These are phyloP conservation scores for Hemileccinum rubropunctum DNA, from an alignment of 768 basidiomycete species.

Conservation along the genomic window DNA sequence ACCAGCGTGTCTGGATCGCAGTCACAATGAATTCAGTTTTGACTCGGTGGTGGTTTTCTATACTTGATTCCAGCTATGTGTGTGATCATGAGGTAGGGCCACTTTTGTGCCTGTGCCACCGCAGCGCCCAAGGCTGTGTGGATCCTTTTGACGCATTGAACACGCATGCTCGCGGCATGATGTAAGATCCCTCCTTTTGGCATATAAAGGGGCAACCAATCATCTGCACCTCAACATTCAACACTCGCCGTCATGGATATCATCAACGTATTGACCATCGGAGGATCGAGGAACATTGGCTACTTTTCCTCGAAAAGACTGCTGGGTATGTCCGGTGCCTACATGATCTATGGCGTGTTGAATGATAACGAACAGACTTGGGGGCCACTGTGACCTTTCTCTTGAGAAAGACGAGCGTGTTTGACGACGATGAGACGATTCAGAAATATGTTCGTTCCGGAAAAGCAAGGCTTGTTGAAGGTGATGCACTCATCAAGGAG, in stretches of 20 bases:
- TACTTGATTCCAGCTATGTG: too few species aligned
- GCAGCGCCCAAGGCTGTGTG: neutral
- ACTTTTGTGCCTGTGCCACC: too few species aligned
- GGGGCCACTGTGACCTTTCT: conserved; percentile 65
- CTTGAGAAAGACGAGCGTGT: conserved; percentile 49
- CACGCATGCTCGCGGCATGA: neutral
- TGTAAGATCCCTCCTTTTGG: neutral
- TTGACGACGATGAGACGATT: conserved; percentile 54
- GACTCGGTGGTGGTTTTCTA: too few species aligned
- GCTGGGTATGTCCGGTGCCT: conserved; percentile 35
- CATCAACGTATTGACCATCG: conserved; percentile 40
- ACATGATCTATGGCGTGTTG: neutral
- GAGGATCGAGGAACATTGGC: conserved; percentile 57
- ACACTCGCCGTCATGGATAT: conserved; percentile 14
- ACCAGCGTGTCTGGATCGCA: neutral
- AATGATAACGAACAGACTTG: conserved; percentile 37
- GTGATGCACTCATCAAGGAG: conserved; percentile 54
- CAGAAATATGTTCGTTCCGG: conserved; percentile 49
- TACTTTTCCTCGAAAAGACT: conserved; percentile 49
- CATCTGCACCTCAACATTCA: neutral
- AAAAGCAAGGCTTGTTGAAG: conserved; percentile 52
- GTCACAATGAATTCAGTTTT: neutral
- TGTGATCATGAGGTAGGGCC: too few species aligned
- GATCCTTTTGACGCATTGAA: neutral
- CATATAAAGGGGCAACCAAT: conserved; percentile 3